Evolutionary conservation across 345 rosid species (phyloP).

Genomic region (Gossypium mustelinum): DNA sequence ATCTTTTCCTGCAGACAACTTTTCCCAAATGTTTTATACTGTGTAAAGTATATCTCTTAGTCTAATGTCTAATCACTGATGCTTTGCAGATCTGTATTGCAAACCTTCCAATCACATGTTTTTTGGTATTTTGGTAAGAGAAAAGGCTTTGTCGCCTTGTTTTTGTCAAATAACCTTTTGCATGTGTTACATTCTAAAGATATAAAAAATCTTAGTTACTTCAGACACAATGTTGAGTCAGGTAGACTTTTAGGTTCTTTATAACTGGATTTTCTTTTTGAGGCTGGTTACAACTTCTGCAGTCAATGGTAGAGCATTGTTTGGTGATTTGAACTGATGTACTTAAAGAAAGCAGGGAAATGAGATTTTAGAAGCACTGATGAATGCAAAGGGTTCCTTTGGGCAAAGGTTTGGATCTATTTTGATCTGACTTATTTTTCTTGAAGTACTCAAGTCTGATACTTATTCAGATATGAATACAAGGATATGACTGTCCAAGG

Average conservation of each 20-base stretch:
- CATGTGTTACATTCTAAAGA: neutral
- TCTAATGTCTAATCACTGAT: neutral
- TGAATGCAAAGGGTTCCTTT: neutral
- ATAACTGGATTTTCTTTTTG: neutral
- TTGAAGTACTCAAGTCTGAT: no score
- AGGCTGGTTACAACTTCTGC: neutral
- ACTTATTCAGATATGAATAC: no score
- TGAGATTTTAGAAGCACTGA: neutral
- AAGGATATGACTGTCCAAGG: no score
- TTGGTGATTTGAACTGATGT: neutral
- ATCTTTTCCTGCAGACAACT: neutral
- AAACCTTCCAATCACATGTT: neutral
- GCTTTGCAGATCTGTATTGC: neutral
- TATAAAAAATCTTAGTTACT: neutral
- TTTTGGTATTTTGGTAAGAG: neutral
- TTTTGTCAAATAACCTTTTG: neutral
- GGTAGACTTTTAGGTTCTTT: neutral
- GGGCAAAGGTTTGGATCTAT: neutral
- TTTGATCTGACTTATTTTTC: no score
- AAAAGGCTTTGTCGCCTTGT: neutral
- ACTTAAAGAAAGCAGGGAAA: neutral
- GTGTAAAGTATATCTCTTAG: neutral
- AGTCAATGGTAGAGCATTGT: neutral
- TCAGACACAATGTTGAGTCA: neutral
- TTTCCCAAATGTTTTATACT: neutral